Base-by-base conservation (phyloP, 768 basidiomycete species). In the Mycena pura region DNA sequence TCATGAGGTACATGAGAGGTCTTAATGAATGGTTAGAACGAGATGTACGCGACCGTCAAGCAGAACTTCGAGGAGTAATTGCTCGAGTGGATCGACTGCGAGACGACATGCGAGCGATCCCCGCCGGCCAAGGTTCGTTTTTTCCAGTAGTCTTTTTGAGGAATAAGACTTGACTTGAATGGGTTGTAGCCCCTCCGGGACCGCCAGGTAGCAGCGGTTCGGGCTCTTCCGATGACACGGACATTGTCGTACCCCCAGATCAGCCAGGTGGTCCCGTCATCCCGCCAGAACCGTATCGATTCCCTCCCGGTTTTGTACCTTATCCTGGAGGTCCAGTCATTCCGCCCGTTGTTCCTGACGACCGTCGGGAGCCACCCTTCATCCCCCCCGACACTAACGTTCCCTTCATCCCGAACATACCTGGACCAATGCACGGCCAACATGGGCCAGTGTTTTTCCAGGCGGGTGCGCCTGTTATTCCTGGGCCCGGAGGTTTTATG, bases 11-110 rank as follows among this genome's bases (percentile, higher is more conserved):
- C 65, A 88, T 95, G 84, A 70, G 83, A 46, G 84, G 80, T 2
- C 76, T 94, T 29, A 95, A 94, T 63, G 82, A 85, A 31, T 95
- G 93, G 93, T 76, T 95, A 15, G 87, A 82, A 56, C 83, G 87
- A 31, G 93, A 95, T 71, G 91, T 92, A 0, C 80, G 82, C 44
- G 91, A 93, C 73, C 87, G 93, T 22, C 92, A 92, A 62, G 79
- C 83, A 4, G 92, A 93, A 69, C 74, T 94, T 36, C 81, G 81
- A 17, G 85, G 84, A 9, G 84, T 95, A 8, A 78, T 84, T 40
- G 86, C 84, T 17, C 83, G 90, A 11, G 78, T 94, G 6, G 79
- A 81, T 29, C 78, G 83, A 41, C 62, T 88, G 9, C 73, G 80
- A 48, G 65, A 77, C 60, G 79, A 80, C 17, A 70, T 84, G 36